Evolutionary conservation across 1,284 basidiomycete species (phyloP), one percentile per base, ranked within the genome.

Genomic region (Wolfiporia cocos): DNA sequence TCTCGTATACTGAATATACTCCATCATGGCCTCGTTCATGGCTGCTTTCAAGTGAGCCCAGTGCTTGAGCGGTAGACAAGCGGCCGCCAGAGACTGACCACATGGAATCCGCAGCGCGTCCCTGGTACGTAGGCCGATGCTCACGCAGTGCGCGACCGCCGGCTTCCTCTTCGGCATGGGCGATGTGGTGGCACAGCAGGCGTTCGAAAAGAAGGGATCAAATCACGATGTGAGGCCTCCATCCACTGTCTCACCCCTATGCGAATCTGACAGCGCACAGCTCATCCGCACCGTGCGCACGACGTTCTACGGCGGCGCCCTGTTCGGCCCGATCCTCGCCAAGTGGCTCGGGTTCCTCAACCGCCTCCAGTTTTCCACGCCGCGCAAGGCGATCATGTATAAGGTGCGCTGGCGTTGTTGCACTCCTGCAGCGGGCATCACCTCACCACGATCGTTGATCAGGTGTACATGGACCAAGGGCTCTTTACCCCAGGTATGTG

Each of bases 111-210:
- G 15, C 58, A 87, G 85, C 56, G 64, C 78, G 0, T 64, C 73
- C 12, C 68, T 87, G 26, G 62, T 82, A 38, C 74, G 77, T 17
- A 68, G 76, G n/a, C 86, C 86, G 0, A 68, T 85, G 66, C 39
- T 76, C 14, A 65, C 78, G 3, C 82, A 86, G 52, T 83, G 78
- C 46, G 62, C 64, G 1, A 86, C 86, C 0, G 81, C 84, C 1
- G 79, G 74, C 1, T 56, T 81, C 33, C 65, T 91, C 14, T 91
- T 89, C 52, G 80, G 82, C 34, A 66, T 77, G 7, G 90, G 88
- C n/a, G 91, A 93, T 57, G 54, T 88, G 1, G 73, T 92, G 28
- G 88, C 90, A 0, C 90, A 92, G 61, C 85, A 92, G 58, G 80
- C 69, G 0, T 76, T 92, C 21, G 91, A 92, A 57, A 68, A 67